These are phyloP conservation scores for Haematococcus sp. DNA, from an alignment of 139 green algal species.

Conservation along the genomic window DNA sequence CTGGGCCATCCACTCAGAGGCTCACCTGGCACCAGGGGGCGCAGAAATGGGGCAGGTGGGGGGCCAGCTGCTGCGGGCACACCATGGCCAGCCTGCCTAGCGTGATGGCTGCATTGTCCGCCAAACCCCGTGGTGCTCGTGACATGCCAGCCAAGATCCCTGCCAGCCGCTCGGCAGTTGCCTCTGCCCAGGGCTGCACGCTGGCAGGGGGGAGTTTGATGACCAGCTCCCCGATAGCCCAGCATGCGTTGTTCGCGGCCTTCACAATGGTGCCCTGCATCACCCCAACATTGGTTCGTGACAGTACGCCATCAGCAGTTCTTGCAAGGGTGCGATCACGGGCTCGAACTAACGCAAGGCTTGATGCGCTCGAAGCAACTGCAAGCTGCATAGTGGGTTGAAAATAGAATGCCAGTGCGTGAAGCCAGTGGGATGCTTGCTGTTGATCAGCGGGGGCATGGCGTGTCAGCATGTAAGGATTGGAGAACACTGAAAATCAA, in stretches of 20 bases:
- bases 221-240: conserved; percentile 85
- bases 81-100: conserved; percentile 79
- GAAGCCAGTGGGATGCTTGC: no score
- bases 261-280: conserved; percentile 51
- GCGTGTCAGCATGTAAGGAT: no score
- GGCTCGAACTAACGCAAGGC: no score
- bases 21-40: conserved; percentile 68
- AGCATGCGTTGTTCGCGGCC: conserved; percentile 94
- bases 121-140: conserved; percentile 66
- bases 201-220: conserved; percentile 63
- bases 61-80: conserved; percentile 57
- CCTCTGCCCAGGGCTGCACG: conserved; percentile 23
- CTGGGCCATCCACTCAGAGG: no score
- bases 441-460: no score
- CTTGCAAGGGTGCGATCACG: no score
- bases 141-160: conserved; percentile 55
- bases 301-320: neutral
- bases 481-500: no score
- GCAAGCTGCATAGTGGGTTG: no score
- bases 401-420: no score
- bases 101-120: conserved; percentile 92
- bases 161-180: conserved; percentile 51
- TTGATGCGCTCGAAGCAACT: no score
- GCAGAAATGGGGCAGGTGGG: conserved; percentile 75
- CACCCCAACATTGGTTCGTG: conserved; percentile 32